Evolutionary conservation across 2,329 filamentous ascomycete genomes (phyloP).

Genomic region (Lachnellula cervina): DNA sequence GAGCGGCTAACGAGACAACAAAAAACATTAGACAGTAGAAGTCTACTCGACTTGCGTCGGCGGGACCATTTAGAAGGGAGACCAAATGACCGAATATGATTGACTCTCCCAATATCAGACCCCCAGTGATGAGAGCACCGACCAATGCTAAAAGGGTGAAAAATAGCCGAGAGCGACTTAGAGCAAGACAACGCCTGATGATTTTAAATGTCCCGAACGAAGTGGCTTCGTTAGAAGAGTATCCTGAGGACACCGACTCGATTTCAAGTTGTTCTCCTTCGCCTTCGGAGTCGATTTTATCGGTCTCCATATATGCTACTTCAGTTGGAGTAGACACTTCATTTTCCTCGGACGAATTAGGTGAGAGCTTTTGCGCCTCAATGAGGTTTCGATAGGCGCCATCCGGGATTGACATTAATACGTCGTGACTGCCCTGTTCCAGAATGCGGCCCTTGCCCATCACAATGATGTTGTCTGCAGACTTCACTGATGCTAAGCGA

Average conservation of each 20-base stretch:
- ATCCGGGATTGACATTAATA: slow-evolving; percentile 26
- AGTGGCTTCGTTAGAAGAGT: background rate
- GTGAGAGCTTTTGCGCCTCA: slow-evolving; percentile 16
- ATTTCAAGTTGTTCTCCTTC: background rate
- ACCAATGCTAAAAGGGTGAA: slow-evolving; percentile 25
- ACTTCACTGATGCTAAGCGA: slow-evolving; percentile 36
- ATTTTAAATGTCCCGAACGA: slow-evolving; percentile 15
- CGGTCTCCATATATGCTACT: background rate
- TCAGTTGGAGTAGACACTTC: background rate
- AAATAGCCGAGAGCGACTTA: slow-evolving; percentile 35
- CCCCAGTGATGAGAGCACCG: slow-evolving; percentile 40
- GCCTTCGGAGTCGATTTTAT: background rate
- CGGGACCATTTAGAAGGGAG: slow-evolving; percentile 39
- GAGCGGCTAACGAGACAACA: slow-evolving; percentile 48
- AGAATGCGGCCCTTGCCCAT: slow-evolving; percentile 35
- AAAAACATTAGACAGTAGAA: slow-evolving; percentile 43
- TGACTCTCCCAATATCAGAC: slow-evolving; percentile 47
- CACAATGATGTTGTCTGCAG: slow-evolving; percentile 38
- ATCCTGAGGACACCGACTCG: background rate
- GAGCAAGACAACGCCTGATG: slow-evolving; percentile 24
- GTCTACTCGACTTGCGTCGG: slow-evolving; percentile 22
- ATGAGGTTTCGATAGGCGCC: slow-evolving; percentile 45
- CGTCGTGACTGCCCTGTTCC: slow-evolving; percentile 36
- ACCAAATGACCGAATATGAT: slow-evolving; percentile 52
- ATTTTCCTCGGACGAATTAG: background rate